Base-by-base conservation (phyloP, 176 grass and related monocot genomes). In the Oryza nivara region DNA sequence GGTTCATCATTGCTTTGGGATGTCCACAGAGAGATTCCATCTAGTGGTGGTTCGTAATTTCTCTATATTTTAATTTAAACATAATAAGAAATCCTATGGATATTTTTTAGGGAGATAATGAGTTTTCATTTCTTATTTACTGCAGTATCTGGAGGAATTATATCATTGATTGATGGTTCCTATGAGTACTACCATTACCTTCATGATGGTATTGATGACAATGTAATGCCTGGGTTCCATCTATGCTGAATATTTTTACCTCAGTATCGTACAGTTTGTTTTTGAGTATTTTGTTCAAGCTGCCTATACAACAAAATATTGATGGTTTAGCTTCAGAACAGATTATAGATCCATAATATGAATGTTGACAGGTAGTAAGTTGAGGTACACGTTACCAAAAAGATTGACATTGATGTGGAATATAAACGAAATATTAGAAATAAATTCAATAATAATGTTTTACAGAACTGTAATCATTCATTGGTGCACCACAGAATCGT, bases 121-220 rank as follows among this genome's bases (percentile, higher is more conserved):
- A 80, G 2, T 72, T 77, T 14, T 72, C 61, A 20, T 84, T 75
- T 78, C 46, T 48, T 72, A 52, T 88, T 20, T 54, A 83, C 88
- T 95, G 91, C 88, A 98, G 95, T 98, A 84, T 92, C 91, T 86
- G 91, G 91, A 80, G 93, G 96, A 73, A 86, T 87, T 73, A 76
- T 80, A 47, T 95, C 96, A 68, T 71, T 92, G 77, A 93, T 93
- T 73, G 96, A 98, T 82, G 91, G 96, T 75, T 98, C 93, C 4
- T 98, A 98, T 87, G 91, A 95, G 89, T 98, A 98, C 80, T 98
- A 93, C 79, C 96, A 98, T 89, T 98, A 98, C 82, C 77, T 98
- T 72, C 95, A 82, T 52, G 87, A 84, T 85, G 91, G 91, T 40
- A 80, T 98, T 51, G 89, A 98, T 90, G 96, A 98, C 70, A 98